These are phyloP conservation scores for Hapsidospora chrysogenum DNA, from an alignment of 495 filamentous ascomycete species.

Conservation along the genomic window DNA sequence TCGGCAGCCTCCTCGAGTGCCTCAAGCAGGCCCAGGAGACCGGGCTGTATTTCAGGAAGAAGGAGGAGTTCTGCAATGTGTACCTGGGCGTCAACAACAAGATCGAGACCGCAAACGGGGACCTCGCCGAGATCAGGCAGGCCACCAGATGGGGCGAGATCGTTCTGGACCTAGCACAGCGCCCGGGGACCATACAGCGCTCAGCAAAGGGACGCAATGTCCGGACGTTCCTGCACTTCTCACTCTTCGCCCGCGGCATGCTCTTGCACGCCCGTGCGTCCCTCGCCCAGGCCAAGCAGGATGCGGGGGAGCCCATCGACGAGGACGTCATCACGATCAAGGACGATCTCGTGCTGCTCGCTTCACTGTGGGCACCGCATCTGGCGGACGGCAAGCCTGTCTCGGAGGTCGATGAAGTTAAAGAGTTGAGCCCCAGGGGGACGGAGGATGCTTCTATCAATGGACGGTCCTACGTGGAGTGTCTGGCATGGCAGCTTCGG, in stretches of 20 bases:
- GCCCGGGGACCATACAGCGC: constrained; percentile 2
- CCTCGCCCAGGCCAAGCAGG: constrained; percentile 1
- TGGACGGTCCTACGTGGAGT: constrained; percentile 1
- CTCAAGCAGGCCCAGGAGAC: constrained; percentile 29
- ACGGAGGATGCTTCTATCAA: not conserved
- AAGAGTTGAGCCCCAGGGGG: not conserved
- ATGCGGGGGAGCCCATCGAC: not conserved
- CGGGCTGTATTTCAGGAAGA: constrained; percentile 27
- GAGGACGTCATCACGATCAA: not conserved
- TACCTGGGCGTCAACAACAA: constrained; percentile 32
- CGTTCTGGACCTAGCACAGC: constrained; percentile 34
- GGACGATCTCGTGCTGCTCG: constrained; percentile 1
- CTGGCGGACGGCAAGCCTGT: not conserved
- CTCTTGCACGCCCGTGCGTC: not conserved
- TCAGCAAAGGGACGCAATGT: not conserved
- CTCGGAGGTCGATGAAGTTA: not conserved
- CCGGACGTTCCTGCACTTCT: not conserved
- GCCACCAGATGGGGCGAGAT: constrained; percentile 29
- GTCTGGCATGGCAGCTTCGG: not conserved
- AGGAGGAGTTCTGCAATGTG: constrained; percentile 24
- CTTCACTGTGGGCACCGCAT: not conserved
- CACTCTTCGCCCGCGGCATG: not conserved
- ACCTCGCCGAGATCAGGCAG: constrained; percentile 13
- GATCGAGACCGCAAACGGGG: constrained; percentile 26
- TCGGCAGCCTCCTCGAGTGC: constrained; percentile 35